A percentile compares a stretch with the other conserved stretches of the same genome.
Conservation (phyloP, 2,329 filamentous ascomycete species). For the Ascochyta koolunga region DNA sequence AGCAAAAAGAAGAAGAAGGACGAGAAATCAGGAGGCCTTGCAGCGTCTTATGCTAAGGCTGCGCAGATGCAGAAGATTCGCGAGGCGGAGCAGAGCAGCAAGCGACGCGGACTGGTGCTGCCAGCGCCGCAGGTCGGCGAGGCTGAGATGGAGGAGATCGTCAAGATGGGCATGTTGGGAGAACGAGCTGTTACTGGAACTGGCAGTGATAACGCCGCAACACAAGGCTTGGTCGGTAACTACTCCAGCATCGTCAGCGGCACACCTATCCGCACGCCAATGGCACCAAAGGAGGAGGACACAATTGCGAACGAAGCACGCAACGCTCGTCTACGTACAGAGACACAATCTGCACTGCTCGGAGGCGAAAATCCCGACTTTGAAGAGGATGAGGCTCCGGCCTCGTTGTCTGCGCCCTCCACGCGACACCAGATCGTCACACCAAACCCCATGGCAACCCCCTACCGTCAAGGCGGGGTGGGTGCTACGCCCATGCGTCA, state of each 20-base stretch:
- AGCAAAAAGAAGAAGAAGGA: slow-evolving; percentile 88
- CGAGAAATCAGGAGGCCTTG: slow-evolving; percentile 74
- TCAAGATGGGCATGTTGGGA: slow-evolving; percentile 97
- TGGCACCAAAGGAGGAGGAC: slow-evolving; percentile 90
- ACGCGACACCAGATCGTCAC: slow-evolving; percentile 83
- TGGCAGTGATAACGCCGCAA: slow-evolving; percentile 82
- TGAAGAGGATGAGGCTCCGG: slow-evolving; percentile 79
- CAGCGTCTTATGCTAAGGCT: slow-evolving; percentile 88
- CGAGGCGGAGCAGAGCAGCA: slow-evolving; percentile 96
- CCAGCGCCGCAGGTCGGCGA: slow-evolving; percentile 93
- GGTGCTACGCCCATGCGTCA: slow-evolving; percentile 68
- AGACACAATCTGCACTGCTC: slow-evolving; percentile 90
- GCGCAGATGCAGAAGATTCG: slow-evolving; percentile 93
- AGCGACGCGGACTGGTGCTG: slow-evolving; percentile 80
- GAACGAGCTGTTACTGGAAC: slow-evolving; percentile 82
- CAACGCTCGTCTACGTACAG: slow-evolving; percentile 89
- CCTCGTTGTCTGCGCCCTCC: slow-evolving; percentile 85
- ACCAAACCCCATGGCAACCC: slow-evolving; percentile 93
- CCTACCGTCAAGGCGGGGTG: slow-evolving; percentile 71
- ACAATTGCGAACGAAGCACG: slow-evolving; percentile 95
- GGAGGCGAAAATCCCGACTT: slow-evolving; percentile 94
- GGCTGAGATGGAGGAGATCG: slow-evolving; percentile 91
- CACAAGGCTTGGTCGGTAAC: slow-evolving; percentile 82
- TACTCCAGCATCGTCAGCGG: slow-evolving; percentile 81
- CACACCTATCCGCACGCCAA: slow-evolving; percentile 90